These are phyloP conservation scores for Chlamydomonas eustigma DNA, from an alignment of 139 green algal genomes.

Conservation along the genomic window DNA sequence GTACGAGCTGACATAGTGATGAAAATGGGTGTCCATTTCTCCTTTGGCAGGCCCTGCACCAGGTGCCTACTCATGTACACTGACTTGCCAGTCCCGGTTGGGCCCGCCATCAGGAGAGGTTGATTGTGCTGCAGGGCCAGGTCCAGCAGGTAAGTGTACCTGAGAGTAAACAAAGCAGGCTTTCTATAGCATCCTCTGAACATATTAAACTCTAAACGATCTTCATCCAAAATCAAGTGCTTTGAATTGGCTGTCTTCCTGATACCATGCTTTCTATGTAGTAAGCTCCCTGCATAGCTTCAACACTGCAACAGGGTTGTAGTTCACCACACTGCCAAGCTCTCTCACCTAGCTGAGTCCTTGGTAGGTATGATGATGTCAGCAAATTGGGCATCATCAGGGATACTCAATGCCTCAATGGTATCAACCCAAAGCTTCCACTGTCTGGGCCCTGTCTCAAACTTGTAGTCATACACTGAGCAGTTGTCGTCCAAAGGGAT, in stretches of 20 bases:
- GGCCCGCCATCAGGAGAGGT: conserved; percentile 60
- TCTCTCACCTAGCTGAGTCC: conserved; percentile 42
- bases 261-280: too few species aligned
- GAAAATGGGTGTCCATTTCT: conserved; percentile 53
- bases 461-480: neutral
- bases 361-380: conserved; percentile 66
- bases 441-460: neutral
- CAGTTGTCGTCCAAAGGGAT: conserved; percentile 26
- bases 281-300: too few species aligned
- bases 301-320: neutral
- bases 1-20: conserved; percentile 69
- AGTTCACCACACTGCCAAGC: too few species aligned
- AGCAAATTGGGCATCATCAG: conserved; percentile 27
- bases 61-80: conserved; percentile 59
- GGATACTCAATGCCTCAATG: conserved; percentile 22
- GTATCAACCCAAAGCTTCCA: conserved; percentile 43
- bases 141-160: conserved; percentile 71
- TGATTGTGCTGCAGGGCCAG: conserved; percentile 43
- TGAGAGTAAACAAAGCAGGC: neutral
- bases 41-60: conserved; percentile 34
- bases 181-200: too few species aligned
- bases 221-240: too few species aligned
- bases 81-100: conserved; percentile 48
- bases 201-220: too few species aligned
- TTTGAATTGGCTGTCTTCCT: too few species aligned